Evolutionary conservation across 2,329 filamentous ascomycete genomes (phyloP).

Genomic region (Mycocentrospora acerina): DNA sequence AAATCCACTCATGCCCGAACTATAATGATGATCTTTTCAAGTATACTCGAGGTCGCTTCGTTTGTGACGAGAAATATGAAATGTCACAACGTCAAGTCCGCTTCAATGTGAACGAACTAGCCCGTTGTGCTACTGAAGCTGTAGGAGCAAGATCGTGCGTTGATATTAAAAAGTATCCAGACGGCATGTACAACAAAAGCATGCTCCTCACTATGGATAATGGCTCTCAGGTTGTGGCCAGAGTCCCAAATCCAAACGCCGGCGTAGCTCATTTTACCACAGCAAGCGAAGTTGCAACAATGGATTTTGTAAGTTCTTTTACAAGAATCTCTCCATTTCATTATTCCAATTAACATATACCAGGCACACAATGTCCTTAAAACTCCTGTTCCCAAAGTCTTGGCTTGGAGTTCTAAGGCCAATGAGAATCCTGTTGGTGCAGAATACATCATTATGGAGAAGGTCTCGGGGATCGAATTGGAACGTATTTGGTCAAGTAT

Average conservation of each 20-base stretch:
- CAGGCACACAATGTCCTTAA: conserved; percentile 32
- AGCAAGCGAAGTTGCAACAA: conserved; percentile 43
- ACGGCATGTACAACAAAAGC: conserved; percentile 40
- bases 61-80: conserved; percentile 25
- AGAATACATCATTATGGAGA: conserved; percentile 39
- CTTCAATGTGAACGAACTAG: conserved; percentile 35
- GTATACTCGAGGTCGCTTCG: conserved; percentile 31
- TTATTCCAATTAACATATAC: conserved; percentile 4
- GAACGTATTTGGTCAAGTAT: conserved; percentile 33
- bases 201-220: conserved; percentile 41
- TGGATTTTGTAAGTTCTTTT: conserved; percentile 31
- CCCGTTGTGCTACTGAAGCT: conserved; percentile 21
- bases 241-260: conserved; percentile 42
- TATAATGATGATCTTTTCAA: conserved; percentile 27
- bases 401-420: conserved; percentile 35
- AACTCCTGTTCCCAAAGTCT: conserved; percentile 36
- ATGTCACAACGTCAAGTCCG: conserved; percentile 20
- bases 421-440: conserved; percentile 30
- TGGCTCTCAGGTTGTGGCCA: conserved; percentile 37
- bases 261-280: conserved; percentile 38
- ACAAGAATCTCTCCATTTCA: not conserved
- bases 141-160: conserved; percentile 29
- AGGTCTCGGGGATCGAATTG: conserved; percentile 31
- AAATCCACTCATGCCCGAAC: conserved; percentile 12
- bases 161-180: conserved; percentile 28